These are phyloP conservation scores for Spathaspora girioi DNA, from an alignment of 805 yeast genomes.

Conservation along the genomic window DNA sequence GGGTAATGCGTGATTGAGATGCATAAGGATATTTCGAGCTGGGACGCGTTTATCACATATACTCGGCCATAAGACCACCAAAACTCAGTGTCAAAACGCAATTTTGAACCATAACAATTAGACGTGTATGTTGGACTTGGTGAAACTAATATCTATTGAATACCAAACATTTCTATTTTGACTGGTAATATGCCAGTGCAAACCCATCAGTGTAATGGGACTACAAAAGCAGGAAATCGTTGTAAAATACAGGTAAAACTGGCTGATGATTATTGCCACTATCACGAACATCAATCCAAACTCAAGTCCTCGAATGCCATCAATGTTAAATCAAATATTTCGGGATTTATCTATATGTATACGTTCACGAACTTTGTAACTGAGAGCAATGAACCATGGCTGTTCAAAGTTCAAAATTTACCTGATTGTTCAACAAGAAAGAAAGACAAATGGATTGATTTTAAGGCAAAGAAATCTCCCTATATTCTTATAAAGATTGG, in stretches of 20 bases:
- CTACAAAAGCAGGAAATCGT: constrained; percentile 35
- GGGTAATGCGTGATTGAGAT: too few species aligned
- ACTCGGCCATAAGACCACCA: too few species aligned
- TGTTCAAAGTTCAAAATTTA: constrained; percentile 36
- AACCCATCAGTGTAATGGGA: constrained; percentile 38
- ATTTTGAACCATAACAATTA: too few species aligned
- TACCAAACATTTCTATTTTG: neutral
- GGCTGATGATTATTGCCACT: constrained; percentile 25
- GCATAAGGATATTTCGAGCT: too few species aligned
- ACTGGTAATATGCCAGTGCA: neutral
- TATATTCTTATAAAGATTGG: constrained; percentile 50
- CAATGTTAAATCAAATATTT: neutral
- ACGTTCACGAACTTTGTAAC: constrained; percentile 37
- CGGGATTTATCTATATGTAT: constrained; percentile 49
- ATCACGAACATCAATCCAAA: constrained; percentile 20
- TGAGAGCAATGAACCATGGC: constrained; percentile 18
- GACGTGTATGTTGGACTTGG: too few species aligned
- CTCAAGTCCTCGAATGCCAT: neutral
- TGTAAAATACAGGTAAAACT: constrained; percentile 27
- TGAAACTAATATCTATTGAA: too few species aligned
- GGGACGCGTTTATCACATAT: too few species aligned
- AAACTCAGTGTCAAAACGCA: too few species aligned
- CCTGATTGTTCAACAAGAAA: constrained; percentile 15
- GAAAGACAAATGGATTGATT: constrained; percentile 25
- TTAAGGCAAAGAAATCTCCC: constrained; percentile 33